Evolutionary conservation across 2,329 filamentous ascomycete genomes (phyloP), one percentile per base, ranked within the genome.

Genomic region (Pseudodiploospora longispora): DNA sequence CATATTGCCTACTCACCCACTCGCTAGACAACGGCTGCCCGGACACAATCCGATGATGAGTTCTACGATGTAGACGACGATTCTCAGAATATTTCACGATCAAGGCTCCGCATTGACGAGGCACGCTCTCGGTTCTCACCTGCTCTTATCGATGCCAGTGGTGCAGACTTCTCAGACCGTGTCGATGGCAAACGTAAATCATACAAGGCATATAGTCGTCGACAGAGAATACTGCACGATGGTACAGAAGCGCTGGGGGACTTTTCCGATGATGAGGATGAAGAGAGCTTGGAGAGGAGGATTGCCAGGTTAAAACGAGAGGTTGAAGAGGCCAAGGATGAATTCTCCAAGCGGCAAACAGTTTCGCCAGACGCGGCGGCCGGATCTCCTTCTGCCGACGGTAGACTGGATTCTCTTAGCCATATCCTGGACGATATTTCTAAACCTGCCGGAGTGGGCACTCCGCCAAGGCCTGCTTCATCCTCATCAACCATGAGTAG

Each of bases 131-230:
- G 82, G 36, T 98, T 98, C 61, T 72, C 83, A 43, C 82, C 86
- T 3, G 73, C 85, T 7, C 76, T 79, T 35, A 80, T 95, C 30
- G 85, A 95, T 59, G 83, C 88, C 5, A 75, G 76, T 41, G 80
- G 84, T 27, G 87, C 85, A 27, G 87, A 96, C 64, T 93, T 96
- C 62, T 95, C 90, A 3, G 90, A 96, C 64, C 83, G 90, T 42
- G 82, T 97, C 33, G 82, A 81, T 47, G 80, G 80, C 38, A 91
- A 91, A 63, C 79, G 87, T 50, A 87, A 85, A 64, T 87, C 87
- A 27, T 96, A 96, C 69, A 82, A 81, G 53, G 82, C 82, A 32
- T 83, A 84, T 6, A 86, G 75, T 39, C 77, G 84, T 40, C 76
- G 81, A 47, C 76, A 82, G 50, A 75, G 78, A 42, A 75, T 81